Evolutionary conservation across 2,329 filamentous ascomycete genomes (phyloP).

Genomic region (Sclerotinia trifoliorum): DNA sequence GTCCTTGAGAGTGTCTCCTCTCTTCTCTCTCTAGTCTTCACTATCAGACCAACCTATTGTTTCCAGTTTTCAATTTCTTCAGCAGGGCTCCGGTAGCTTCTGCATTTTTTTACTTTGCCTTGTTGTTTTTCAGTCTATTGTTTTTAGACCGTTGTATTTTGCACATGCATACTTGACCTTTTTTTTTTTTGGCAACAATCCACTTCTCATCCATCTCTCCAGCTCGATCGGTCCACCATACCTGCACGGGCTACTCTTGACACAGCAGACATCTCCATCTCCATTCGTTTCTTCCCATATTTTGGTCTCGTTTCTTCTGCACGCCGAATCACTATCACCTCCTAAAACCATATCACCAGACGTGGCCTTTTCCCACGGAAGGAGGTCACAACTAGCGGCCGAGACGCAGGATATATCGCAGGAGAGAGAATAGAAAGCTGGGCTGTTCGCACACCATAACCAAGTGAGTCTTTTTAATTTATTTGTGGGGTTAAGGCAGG

Average conservation of each 20-base stretch:
- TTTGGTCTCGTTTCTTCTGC: conserved; percentile 3
- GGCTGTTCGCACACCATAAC: background rate
- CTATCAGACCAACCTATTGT: conserved; percentile 36
- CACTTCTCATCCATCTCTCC: background rate
- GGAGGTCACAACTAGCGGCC: background rate
- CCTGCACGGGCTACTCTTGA: background rate
- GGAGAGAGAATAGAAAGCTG: background rate
- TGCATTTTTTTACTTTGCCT: conserved; percentile 32
- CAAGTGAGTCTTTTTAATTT: background rate
- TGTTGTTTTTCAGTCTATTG: conserved; percentile 32
- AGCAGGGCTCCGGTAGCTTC: conserved; percentile 51
- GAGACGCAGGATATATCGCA: conserved; percentile 11
- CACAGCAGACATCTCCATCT: background rate
- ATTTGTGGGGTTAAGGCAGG: conserved; percentile 7
- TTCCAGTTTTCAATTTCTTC: conserved; percentile 23
- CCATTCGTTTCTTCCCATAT: background rate
- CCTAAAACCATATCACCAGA: background rate
- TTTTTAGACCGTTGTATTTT: background rate
- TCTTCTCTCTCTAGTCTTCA: conserved; percentile 34
- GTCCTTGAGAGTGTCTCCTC: background rate
- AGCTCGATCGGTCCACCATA: background rate
- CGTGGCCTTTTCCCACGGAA: background rate
- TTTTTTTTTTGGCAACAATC: background rate
- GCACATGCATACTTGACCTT: background rate
- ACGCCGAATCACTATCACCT: conserved; percentile 11